These are phyloP conservation scores for Rauvolfia tetraphylla DNA, from an alignment of 257 asterid species.

Conservation along the genomic window DNA sequence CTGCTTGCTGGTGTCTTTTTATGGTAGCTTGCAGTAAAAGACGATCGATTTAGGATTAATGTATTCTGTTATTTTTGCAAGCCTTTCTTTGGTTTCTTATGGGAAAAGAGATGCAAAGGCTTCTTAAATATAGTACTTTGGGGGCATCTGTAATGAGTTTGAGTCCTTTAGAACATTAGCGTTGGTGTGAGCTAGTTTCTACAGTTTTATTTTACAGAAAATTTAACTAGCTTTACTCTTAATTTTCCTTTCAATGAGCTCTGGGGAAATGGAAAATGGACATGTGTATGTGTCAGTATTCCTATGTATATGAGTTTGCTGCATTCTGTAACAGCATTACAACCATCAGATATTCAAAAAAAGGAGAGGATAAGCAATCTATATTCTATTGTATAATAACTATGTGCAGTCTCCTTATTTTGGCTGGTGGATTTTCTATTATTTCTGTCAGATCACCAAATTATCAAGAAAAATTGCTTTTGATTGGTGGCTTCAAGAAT, in stretches of 20 bases:
- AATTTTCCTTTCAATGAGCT: not conserved
- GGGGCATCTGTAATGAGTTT: not conserved
- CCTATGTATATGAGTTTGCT: not conserved
- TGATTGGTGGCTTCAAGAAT: not conserved
- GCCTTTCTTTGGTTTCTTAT: not conserved
- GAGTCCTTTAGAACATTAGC: not conserved
- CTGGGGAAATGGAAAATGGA: not conserved
- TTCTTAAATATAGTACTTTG: not conserved
- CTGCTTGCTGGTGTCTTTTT: not conserved
- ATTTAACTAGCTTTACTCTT: not conserved
- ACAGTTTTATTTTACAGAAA: not conserved
- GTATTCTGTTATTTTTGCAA: not conserved
- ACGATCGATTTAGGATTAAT: not conserved
- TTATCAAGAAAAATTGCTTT: not conserved
- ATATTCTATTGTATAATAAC: not conserved
- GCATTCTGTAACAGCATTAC: not conserved
- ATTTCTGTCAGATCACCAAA: not conserved
- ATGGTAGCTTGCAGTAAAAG: not conserved
- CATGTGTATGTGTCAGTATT: too few relatives aligned
- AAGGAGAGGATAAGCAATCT: not conserved
- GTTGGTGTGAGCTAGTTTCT: constrained; percentile 5
- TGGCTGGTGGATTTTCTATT: not conserved
- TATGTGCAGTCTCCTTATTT: not conserved
- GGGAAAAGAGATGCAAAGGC: not conserved
- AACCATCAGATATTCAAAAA: not conserved